Conservation (phyloP, 371 early-diverging fungal species). For the Haplosporangium sp. region DNA sequence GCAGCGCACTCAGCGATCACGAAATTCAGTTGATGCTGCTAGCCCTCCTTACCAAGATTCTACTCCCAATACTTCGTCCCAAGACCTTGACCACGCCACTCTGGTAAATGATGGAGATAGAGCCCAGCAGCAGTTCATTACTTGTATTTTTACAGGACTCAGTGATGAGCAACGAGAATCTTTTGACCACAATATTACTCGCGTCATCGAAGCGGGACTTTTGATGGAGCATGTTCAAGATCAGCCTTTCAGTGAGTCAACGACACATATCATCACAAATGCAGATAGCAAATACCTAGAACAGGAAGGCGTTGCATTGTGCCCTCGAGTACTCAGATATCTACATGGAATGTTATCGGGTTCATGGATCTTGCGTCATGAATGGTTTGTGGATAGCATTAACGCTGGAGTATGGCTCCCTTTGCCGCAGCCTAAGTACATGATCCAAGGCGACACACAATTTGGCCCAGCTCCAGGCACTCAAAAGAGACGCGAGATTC, state of each 20-base stretch:
- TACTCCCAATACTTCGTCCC: neutral
- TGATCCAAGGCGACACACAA: conserved; percentile 40
- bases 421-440: conserved; percentile 17
- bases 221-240: conserved; percentile 43
- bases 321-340: conserved; percentile 38
- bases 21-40: neutral
- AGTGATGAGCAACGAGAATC: conserved; percentile 12
- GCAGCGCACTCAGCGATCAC: neutral
- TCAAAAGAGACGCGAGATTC: conserved; percentile 18
- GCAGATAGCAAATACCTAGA: conserved; percentile 4
- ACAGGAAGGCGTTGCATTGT: conserved; percentile 2
- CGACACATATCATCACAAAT: conserved; percentile 39
- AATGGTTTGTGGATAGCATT: conserved; percentile 44
- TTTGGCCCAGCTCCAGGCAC: conserved; percentile 42
- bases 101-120: neutral
- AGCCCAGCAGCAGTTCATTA: conserved; percentile 2
- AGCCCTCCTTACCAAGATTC: neutral
- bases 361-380: conserved; percentile 37
- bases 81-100: neutral
- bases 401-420: conserved; percentile 21
- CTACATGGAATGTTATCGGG: conserved; percentile 32
- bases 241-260: conserved; percentile 19
- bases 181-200: conserved; percentile 23
- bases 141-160: conserved; percentile 40
- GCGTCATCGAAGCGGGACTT: conserved; percentile 35